These are phyloP conservation scores for Arachis hypogaea DNA, from an alignment of 306 rosid genomes.

Conservation along the genomic window DNA sequence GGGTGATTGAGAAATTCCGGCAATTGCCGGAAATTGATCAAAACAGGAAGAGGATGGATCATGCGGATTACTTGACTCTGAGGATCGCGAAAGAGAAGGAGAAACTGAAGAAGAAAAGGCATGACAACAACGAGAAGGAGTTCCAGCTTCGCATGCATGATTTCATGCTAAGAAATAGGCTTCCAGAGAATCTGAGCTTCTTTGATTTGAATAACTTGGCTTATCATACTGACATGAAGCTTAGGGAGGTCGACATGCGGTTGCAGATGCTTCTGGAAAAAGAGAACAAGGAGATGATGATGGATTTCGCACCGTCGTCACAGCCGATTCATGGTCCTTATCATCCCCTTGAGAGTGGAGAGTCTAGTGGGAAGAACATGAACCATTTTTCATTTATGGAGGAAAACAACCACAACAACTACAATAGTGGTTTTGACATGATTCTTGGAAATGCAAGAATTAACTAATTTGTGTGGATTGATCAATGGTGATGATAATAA, in stretches of 20 bases:
- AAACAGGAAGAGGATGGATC: constrained; percentile 9
- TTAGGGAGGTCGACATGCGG: background rate
- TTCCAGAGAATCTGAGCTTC: background rate
- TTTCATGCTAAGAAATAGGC: background rate
- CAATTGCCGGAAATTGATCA: background rate
- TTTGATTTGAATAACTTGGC: background rate
- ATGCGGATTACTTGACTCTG: constrained; percentile 3
- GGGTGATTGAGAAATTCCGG: background rate
- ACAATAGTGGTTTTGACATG: too few species aligned
- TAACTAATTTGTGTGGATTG: too few species aligned
- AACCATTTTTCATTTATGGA: too few species aligned
- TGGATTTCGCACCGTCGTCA: background rate
- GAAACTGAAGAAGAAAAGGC: background rate
- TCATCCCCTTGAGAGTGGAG: too few species aligned
- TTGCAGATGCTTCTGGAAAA: background rate
- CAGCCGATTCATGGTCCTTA: too few species aligned
- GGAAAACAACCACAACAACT: too few species aligned
- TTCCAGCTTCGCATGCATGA: background rate
- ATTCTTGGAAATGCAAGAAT: too few species aligned
- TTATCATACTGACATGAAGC: background rate
- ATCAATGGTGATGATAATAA: too few species aligned
- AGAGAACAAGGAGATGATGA: background rate
- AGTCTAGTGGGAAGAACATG: too few species aligned
- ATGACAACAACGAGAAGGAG: constrained; percentile 1
- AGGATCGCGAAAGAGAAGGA: background rate